Evolutionary conservation across 768 basidiomycete species (phyloP).

Genomic region (Chalciporus pseudorubinellus): DNA sequence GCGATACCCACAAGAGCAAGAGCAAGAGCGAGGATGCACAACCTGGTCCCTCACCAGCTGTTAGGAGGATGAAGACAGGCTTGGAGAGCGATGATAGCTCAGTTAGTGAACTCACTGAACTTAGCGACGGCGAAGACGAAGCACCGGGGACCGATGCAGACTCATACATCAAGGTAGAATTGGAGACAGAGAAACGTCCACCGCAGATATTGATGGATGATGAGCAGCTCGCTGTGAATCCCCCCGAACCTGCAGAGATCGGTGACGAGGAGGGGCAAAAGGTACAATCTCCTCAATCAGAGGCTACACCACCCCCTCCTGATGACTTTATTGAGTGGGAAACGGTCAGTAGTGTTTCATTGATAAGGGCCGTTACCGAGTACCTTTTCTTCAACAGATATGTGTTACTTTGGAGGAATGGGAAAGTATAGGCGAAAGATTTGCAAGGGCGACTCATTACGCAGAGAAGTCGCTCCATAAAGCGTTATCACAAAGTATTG

Average conservation of each 20-base stretch:
- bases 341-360: conserved; percentile 53
- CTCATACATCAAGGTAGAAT: neutral
- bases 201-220: neutral
- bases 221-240: neutral
- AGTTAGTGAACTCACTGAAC: conserved; percentile 74
- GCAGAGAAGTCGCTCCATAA: conserved; percentile 79
- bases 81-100: conserved; percentile 60
- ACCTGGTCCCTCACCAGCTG: conserved; percentile 5
- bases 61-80: conserved; percentile 43
- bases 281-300: neutral
- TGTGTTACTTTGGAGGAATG: conserved; percentile 83
- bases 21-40: conserved; percentile 16
- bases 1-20: conserved; percentile 16
- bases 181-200: neutral
- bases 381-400: conserved; percentile 48
- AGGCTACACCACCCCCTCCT: conserved; percentile 28
- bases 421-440: conserved; percentile 74
- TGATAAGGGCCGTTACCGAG: neutral
- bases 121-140: conserved; percentile 48
- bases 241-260: neutral
- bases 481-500: conserved; percentile 59
- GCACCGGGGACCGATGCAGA: conserved; percentile 19
- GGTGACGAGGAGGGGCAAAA: conserved; percentile 6
- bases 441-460: conserved; percentile 73
- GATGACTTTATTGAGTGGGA: conserved; percentile 86